Evolutionary conservation across 2,329 filamentous ascomycete genomes (phyloP).

Genomic region (Plectosphaerella cucumerina): DNA sequence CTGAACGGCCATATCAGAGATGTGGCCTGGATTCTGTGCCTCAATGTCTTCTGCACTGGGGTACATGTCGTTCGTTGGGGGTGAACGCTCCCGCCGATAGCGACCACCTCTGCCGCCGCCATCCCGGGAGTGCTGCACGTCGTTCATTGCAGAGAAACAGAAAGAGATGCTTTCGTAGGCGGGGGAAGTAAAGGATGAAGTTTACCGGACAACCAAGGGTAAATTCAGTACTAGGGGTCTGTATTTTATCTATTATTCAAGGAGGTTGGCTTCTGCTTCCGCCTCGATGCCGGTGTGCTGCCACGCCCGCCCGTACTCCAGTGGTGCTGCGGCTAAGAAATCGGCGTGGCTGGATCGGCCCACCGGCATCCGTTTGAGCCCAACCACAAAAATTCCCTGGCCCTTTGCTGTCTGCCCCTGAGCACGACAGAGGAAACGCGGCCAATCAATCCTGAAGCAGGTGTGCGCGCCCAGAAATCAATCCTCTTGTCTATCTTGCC

Average conservation of each 20-base stretch:
- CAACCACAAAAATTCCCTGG: not conserved
- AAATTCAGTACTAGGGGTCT: not conserved
- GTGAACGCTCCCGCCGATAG: not conserved
- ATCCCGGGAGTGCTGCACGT: not conserved
- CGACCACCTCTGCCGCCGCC: not conserved
- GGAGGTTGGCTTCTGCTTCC: not conserved
- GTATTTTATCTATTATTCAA: not conserved
- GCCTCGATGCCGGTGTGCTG: not conserved
- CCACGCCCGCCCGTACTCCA: too few species aligned
- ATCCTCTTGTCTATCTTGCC: too few species aligned
- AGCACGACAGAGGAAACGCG: too few species aligned
- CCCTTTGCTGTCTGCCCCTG: too few species aligned
- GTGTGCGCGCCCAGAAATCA: too few species aligned
- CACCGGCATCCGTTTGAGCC: too few species aligned
- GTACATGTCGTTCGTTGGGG: not conserved
- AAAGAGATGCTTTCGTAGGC: not conserved
- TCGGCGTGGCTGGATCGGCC: not conserved
- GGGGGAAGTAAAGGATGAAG: not conserved
- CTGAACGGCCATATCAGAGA: constrained; percentile 6
- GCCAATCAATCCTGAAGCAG: not conserved
- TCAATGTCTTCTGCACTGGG: not conserved
- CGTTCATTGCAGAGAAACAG: not conserved
- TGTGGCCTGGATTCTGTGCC: not conserved
- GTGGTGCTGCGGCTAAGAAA: not conserved
- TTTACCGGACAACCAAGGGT: not conserved